Conservation (phyloP, 208 protist species). For the Angomonas ambiguus region DNA sequence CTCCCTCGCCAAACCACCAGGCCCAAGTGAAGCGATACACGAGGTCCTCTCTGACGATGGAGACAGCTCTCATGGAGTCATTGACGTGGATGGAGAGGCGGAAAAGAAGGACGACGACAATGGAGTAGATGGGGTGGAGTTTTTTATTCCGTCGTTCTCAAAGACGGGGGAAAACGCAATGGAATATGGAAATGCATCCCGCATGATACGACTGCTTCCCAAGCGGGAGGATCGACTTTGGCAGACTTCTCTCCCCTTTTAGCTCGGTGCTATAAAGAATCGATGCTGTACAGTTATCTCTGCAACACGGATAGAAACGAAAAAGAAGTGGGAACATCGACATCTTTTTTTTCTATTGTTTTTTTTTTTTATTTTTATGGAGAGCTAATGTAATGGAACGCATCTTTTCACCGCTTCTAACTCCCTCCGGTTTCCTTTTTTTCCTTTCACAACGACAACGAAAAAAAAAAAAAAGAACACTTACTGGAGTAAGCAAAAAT, state of each 20-base stretch:
- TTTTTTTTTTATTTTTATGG: constrained; percentile 14
- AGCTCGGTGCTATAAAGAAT: too few species aligned
- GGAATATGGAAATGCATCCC: constrained; percentile 16
- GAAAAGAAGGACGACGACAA: too few species aligned
- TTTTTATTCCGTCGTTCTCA: constrained; percentile 1
- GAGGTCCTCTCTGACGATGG: constrained; percentile 12
- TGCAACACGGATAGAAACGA: too few species aligned
- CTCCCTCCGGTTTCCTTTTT: constrained; percentile 9
- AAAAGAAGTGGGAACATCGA: too few species aligned
- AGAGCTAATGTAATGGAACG: too few species aligned
- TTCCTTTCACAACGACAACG: not conserved
- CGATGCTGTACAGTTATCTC: too few species aligned
- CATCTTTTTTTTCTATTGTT: constrained; percentile 7
- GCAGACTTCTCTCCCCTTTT: constrained; percentile 63
- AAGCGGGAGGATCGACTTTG: constrained; percentile 68
- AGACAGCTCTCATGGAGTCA: not conserved
- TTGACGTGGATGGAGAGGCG: constrained; percentile 8
- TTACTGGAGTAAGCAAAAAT: not conserved
- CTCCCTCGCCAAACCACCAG: not conserved
- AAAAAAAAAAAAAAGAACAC: constrained; percentile 11
- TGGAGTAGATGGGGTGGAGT: too few species aligned
- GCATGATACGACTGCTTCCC: constrained; percentile 48
- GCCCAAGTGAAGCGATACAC: not conserved
- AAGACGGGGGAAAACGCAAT: not conserved
- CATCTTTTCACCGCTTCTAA: not conserved